Base-by-base conservation (phyloP, 352 stramenopile genomes). In the Phytophthora podocarpi region DNA sequence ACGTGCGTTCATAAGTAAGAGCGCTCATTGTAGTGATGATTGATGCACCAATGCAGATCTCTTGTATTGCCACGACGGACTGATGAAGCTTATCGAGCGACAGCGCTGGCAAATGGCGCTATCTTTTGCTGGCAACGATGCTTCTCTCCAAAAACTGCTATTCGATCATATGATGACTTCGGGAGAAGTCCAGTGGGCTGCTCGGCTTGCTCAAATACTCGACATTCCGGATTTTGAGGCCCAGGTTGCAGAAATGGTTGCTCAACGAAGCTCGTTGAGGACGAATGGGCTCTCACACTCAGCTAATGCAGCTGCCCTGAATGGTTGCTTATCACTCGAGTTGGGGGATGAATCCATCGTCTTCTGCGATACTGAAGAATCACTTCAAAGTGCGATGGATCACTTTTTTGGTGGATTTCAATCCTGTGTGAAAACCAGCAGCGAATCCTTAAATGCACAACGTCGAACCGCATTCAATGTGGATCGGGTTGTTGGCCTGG, bases 31-130 rank as follows among this genome's bases (percentile, higher is more conserved):
- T 50, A 24, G 11, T 49, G n/a, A 63, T 49, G 6, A 20, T n/a
- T 15, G 23, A 16, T 60, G 7, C 9, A n/a, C 24, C 20, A 42
- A 16, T 39, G 1, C 24, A 74, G 75, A 91, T 35, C 54, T 76
- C 26, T 51, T 89, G 21, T 91, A 89, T 48, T 85, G 68, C 24
- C 77, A 80, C 18, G 82, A 89, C 56, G 70, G 74, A 5, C 35
- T 91, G 27, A 61, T 87, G 47, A 86, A 85, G 52, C 71, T 91
- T 24, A 81, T 89, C 18, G 77, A 88, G 43, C 82, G 84, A 46
- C 74, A 82, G 31, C 76, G 74, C 23, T 91, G 82, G 82, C 64
- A 82, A 20, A 71, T 91, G 42, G 82, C 82, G n/a, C 54, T 85
- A 15, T 76, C 79, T n/a, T 91, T 89, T 57, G 79, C 85, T 21